phyloP scores from a whole-genome alignment of 768 basidiomycete species.

The Rhodotorula taiwanensis region DNA sequence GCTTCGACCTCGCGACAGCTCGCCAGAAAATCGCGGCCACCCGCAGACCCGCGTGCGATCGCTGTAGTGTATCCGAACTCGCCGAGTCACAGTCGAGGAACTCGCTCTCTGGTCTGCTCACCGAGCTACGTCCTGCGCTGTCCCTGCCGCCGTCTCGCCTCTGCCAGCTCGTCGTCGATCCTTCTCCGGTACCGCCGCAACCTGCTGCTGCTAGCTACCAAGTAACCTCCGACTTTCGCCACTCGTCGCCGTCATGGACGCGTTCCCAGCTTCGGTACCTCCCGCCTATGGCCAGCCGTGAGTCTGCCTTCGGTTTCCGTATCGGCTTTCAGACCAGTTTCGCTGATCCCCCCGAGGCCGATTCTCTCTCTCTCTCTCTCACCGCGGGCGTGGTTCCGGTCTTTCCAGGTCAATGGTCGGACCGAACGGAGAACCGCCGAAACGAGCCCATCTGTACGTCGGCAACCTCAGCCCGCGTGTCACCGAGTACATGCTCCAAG shows the following conservation, averaged over 20 bases:
- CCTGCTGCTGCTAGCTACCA: background rate
- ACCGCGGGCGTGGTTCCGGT: background rate
- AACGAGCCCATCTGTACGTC: slow-evolving; percentile 90
- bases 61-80: no score
- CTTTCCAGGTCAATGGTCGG: slow-evolving; percentile 15
- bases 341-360: background rate
- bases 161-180: background rate
- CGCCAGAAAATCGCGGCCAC: no score
- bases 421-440: slow-evolving; percentile 21
- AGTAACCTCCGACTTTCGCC: background rate
- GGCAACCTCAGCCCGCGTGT: slow-evolving; percentile 96
- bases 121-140: background rate
- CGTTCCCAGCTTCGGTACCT: slow-evolving; percentile 17
- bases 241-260: slow-evolving; percentile 17
- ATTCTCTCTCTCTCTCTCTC: background rate
- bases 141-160: background rate
- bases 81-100: no score
- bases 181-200: no score
- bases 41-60: no score
- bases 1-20: no score
- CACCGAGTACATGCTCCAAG: slow-evolving; percentile 98
- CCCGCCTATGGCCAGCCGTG: slow-evolving; percentile 12
- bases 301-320: background rate
- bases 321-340: background rate
- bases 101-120: no score